Conservation (phyloP, 2,329 filamentous ascomycete genomes). For the Xenoacremonium recifei region DNA sequence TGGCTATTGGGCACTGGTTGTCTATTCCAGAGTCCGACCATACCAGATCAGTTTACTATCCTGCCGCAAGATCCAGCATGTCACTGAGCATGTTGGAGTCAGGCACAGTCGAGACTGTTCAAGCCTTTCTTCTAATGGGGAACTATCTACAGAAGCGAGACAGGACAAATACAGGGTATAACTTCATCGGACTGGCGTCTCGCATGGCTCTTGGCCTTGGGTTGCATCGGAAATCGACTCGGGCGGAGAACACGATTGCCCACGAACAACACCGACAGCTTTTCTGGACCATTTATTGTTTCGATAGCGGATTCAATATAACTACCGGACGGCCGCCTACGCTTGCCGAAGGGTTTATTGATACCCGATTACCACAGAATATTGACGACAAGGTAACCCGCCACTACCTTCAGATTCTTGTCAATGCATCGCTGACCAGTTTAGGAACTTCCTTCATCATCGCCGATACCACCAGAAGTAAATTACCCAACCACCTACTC, state of each 20-base stretch:
- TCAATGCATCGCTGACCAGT: too few relatives aligned
- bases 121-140: constrained; percentile 38
- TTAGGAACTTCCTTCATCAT: too few relatives aligned
- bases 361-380: too few relatives aligned
- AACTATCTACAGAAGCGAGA: constrained; percentile 49
- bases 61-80: constrained; percentile 26
- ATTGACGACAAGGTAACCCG: too few relatives aligned
- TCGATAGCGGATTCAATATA: constrained; percentile 43
- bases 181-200: constrained; percentile 46
- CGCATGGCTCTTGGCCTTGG: constrained; percentile 46
- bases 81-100: constrained; percentile 40
- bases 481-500: too few relatives aligned
- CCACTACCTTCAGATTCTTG: too few relatives aligned
- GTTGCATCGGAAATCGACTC: constrained; percentile 38
- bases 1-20: constrained; percentile 33
- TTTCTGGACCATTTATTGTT: constrained; percentile 37
- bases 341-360: constrained; percentile 32
- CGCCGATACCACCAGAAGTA: too few relatives aligned
- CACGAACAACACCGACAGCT: constrained; percentile 30
- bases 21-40: constrained; percentile 11
- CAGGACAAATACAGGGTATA: constrained; percentile 47
- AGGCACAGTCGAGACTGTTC: constrained; percentile 41
- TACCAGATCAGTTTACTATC: constrained; percentile 20
- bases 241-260: constrained; percentile 20
- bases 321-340: constrained; percentile 43